Conservation (phyloP, 495 filamentous ascomycete species). For the Tuber microsphaerosporum region DNA sequence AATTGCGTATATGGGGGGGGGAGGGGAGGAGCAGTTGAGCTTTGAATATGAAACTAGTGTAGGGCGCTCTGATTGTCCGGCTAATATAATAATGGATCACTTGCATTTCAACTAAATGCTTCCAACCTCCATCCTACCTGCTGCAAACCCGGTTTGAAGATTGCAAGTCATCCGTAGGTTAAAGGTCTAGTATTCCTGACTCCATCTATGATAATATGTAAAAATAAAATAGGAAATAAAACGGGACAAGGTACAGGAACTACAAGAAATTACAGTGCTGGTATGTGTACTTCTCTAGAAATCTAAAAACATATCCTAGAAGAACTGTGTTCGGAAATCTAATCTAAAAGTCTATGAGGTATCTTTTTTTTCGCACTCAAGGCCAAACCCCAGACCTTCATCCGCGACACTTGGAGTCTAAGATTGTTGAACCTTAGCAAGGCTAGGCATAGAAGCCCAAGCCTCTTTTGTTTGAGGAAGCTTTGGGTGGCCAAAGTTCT, state of each 20-base stretch:
- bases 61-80: too few relatives aligned
- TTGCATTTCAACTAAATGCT: too few relatives aligned
- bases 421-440: slow-evolving; percentile 30
- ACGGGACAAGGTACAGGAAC: background rate
- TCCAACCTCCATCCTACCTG: too few relatives aligned
- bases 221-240: background rate
- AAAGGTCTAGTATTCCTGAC: background rate
- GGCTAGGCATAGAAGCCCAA: slow-evolving; percentile 45
- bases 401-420: slow-evolving; percentile 40
- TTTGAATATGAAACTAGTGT: too few relatives aligned
- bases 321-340: background rate
- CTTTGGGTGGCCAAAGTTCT: slow-evolving; percentile 69
- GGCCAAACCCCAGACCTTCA: slow-evolving; percentile 28
- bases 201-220: background rate
- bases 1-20: too few relatives aligned
- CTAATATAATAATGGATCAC: too few relatives aligned
- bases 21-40: too few relatives aligned
- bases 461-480: slow-evolving; percentile 51
- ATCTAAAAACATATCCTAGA: background rate
- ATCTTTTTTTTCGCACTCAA: slow-evolving; percentile 14
- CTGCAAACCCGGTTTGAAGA: too few relatives aligned
- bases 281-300: background rate
- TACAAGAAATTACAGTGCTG: background rate
- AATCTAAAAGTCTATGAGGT: slow-evolving; percentile 6
- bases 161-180: background rate